Percentiles rank a stretch among this genome's conserved stretches.
These are phyloP conservation scores for Garcia nutans DNA, from an alignment of 345 rosid genomes.

Conservation along the genomic window DNA sequence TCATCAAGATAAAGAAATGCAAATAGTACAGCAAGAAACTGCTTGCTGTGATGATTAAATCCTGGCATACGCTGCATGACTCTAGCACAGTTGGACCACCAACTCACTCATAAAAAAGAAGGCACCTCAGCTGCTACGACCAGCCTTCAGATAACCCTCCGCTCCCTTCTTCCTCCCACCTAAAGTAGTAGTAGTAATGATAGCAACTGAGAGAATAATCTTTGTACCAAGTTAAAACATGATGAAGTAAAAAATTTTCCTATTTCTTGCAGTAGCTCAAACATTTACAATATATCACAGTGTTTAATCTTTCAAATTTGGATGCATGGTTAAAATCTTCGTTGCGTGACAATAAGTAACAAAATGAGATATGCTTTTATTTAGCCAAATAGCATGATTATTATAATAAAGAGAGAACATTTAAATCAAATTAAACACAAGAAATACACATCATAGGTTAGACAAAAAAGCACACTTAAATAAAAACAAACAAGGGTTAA, in stretches of 20 bases:
- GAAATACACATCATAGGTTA: background rate
- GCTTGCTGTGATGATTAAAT: conserved; percentile 34
- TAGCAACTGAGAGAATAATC: conserved; percentile 14
- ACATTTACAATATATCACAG: background rate
- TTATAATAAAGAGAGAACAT: background rate
- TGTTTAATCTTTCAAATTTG: background rate
- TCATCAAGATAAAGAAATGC: background rate
- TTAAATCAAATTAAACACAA: background rate
- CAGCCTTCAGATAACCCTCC: conserved; percentile 24
- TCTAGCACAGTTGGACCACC: conserved; percentile 47
- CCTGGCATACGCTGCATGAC: conserved; percentile 23
- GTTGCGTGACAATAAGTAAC: too few relatives aligned
- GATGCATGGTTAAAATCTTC: too few relatives aligned
- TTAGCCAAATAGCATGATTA: background rate
- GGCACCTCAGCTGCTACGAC: conserved; percentile 39
- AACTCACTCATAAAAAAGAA: conserved; percentile 26
- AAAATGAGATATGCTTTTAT: too few relatives aligned
- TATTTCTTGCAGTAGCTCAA: background rate
- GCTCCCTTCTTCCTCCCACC: background rate
- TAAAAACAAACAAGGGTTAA: background rate
- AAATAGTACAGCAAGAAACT: conserved; percentile 21
- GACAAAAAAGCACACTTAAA: background rate
- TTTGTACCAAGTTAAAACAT: background rate
- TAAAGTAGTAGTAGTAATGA: background rate
- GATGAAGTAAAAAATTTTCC: background rate